Evolutionary conservation across 2,329 filamentous ascomycete species (phyloP).

Genomic region (Colletotrichum sp.): DNA sequence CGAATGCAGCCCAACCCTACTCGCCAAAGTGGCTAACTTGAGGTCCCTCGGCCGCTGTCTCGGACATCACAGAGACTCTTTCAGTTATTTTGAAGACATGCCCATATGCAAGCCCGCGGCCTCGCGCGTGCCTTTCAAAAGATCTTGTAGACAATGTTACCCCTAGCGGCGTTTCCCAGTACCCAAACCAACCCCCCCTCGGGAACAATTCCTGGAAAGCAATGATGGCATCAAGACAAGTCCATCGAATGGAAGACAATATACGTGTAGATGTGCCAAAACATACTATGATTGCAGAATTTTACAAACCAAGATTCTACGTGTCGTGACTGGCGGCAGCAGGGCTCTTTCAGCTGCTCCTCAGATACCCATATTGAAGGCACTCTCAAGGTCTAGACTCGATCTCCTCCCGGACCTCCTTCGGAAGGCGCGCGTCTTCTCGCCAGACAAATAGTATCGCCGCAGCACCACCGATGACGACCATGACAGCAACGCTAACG

Average conservation of each 20-base stretch:
- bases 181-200: too few relatives aligned
- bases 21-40: not conserved
- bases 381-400: not conserved
- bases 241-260: too few relatives aligned
- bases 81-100: not conserved
- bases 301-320: too few relatives aligned
- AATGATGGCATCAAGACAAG: too few relatives aligned
- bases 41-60: not conserved
- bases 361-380: too few relatives aligned
- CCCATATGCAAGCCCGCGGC: not conserved
- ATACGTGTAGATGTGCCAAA: too few relatives aligned
- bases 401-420: not conserved
- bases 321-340: too few relatives aligned
- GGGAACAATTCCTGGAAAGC: too few relatives aligned
- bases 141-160: too few relatives aligned
- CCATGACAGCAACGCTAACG: not conserved
- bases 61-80: not conserved
- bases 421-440: not conserved
- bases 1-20: not conserved
- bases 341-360: too few relatives aligned
- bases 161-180: too few relatives aligned
- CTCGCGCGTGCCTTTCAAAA: not conserved
- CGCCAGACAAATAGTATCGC: not conserved
- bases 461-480: not conserved
- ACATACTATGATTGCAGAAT: too few relatives aligned